Evolutionary conservation across 2,329 filamentous ascomycete genomes (phyloP).

Genomic region (Falciphora oryzae): DNA sequence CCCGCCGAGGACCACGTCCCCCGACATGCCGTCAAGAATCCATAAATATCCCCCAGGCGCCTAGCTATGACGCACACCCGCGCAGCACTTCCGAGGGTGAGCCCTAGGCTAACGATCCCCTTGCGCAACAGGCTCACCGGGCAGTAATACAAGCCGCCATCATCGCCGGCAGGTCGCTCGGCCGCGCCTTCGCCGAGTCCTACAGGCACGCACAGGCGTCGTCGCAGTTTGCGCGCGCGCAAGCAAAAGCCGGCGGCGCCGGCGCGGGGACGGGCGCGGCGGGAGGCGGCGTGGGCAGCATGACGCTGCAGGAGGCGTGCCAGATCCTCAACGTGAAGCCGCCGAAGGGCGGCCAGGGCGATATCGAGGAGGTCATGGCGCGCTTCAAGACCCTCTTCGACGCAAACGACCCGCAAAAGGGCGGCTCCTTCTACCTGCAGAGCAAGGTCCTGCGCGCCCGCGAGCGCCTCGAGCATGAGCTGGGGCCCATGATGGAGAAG

Average conservation of each 20-base stretch:
- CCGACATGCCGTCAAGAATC: background rate
- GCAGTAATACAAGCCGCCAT: slow-evolving; percentile 91
- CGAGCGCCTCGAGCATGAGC: slow-evolving; percentile 85
- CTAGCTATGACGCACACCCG: too few species aligned
- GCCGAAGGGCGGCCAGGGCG: slow-evolving; percentile 64
- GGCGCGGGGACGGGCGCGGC: slow-evolving; percentile 37
- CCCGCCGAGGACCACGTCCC: too few species aligned
- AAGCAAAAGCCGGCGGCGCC: slow-evolving; percentile 51
- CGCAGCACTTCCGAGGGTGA: background rate
- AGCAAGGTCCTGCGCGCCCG: slow-evolving; percentile 91
- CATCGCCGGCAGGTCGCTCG: slow-evolving; percentile 84
- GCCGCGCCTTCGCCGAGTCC: slow-evolving; percentile 86
- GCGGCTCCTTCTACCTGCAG: slow-evolving; percentile 96
- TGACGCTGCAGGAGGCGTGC: slow-evolving; percentile 94
- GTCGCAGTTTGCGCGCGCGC: slow-evolving; percentile 71
- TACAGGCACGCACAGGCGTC: slow-evolving; percentile 93
- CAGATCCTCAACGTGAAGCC: slow-evolving; percentile 95
- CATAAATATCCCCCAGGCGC: background rate
- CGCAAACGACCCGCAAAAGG: slow-evolving; percentile 88
- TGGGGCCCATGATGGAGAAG: slow-evolving; percentile 65
- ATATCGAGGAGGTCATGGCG: slow-evolving; percentile 73
- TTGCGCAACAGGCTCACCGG: slow-evolving; percentile 71
- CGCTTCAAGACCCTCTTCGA: slow-evolving; percentile 96
- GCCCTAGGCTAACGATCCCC: background rate
- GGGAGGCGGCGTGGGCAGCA: slow-evolving; percentile 65